phyloP scores from a whole-genome alignment of 768 basidiomycete species.

The Trametopsis cervina region DNA sequence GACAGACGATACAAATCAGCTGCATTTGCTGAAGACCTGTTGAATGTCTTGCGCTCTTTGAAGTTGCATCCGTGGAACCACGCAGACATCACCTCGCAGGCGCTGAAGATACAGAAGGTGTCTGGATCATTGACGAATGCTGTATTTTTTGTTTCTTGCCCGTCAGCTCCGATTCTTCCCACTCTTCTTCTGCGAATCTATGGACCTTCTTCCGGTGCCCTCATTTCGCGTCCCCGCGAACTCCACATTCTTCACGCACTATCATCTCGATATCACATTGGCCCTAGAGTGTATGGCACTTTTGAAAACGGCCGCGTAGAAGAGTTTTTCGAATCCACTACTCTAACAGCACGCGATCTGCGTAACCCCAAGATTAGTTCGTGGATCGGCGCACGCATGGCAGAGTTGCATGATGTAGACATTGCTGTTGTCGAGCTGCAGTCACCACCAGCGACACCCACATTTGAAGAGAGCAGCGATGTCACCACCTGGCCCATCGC shows the following conservation, averaged over 20 bases:
- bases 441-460: neutral
- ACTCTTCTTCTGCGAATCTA: constrained; percentile 90
- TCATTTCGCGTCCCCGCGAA: constrained; percentile 86
- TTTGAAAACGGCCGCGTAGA: constrained; percentile 95
- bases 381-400: constrained; percentile 93
- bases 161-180: constrained; percentile 36
- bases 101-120: constrained; percentile 66
- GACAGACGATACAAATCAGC: constrained; percentile 59
- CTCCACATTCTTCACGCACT: constrained; percentile 85
- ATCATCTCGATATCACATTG: constrained; percentile 82
- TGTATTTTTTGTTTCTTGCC: constrained; percentile 91
- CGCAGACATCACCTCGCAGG: constrained; percentile 35
- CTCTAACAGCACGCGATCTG: constrained; percentile 72
- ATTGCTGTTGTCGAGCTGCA: constrained; percentile 54
- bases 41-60: constrained; percentile 48
- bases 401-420: constrained; percentile 91
- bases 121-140: constrained; percentile 94
- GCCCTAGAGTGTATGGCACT: constrained; percentile 89
- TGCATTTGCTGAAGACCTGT: constrained; percentile 46
- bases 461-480: neutral
- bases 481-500: constrained; percentile 29
- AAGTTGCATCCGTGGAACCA: constrained; percentile 55
- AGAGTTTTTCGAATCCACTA: constrained; percentile 88
- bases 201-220: constrained; percentile 75
- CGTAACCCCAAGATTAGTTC: constrained; percentile 68